Evolutionary conservation across 495 filamentous ascomycete genomes (phyloP), one percentile per base, ranked within the genome.

Genomic region (Hypoxylon fuscum): DNA sequence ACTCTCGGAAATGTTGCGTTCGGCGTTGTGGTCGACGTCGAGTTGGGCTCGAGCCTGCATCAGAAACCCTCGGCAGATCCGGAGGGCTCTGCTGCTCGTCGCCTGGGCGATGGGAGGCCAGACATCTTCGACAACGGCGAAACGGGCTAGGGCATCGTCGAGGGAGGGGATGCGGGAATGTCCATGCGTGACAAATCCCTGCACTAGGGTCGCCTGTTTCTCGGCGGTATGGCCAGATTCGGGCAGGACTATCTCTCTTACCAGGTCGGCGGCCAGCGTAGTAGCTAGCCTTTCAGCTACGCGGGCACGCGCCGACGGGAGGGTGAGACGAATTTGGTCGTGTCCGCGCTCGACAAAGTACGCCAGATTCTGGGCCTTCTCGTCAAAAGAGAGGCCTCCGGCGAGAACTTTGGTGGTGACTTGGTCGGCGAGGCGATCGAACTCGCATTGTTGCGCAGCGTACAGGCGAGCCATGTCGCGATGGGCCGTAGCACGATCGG

Each of bases 361-460:
- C 5, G 14, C 3, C 9, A 48, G 44, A 25, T 32, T 48, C 14
- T 20, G n/a, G 1, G 15, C 15, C 27, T 34, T 32, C 23, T 9
- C 6, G 44, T 15, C n/a, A 8, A 34, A 34, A 5, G 44, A 34
- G 14, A 5, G 6, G 12, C 34, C 44, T 7, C 0, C 44, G 21
- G 12, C 14, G 5, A 48, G 21, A 11, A 48, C 6, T 27, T 48
- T 48, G 14, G 44, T 4, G 14, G 15, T 32, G 10, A 48, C 15
- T 8, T 48, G 25, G 4, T 32, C 44, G 0, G 44, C 44, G 27
- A 48, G 44, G 25, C 44, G 25, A 17, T 48, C 27, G 14, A 48
- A 20, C 44, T 48, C 44, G 25, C 27, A 2, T 9, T 17, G 4
- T 9, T 34, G 44, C 15, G 44, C 44, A 15, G 25, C 27, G 27